A percentile compares a stretch with the other conserved stretches of the same genome.
Conservation (phyloP, 139 green algal species). For the Chlamydomonas eustigma region DNA sequence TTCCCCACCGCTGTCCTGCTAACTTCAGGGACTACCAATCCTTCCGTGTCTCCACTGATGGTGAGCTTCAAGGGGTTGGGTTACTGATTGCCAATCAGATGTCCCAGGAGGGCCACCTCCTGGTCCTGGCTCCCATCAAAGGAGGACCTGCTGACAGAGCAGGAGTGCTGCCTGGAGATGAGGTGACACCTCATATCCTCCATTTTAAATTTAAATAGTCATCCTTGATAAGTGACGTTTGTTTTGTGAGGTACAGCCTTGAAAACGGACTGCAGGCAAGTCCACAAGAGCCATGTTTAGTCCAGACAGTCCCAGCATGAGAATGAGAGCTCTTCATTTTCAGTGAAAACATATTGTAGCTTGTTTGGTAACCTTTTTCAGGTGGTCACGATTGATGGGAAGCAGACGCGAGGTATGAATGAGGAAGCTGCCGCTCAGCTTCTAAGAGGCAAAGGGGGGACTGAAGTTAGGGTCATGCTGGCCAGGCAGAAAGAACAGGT, state of each 20-base stretch:
- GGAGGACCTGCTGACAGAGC: slow-evolving; percentile 79
- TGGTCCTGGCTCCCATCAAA: slow-evolving; percentile 83
- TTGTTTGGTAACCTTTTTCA: too few species aligned
- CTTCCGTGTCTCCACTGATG: slow-evolving; percentile 78
- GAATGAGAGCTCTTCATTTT: too few species aligned
- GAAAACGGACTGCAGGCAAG: too few species aligned
- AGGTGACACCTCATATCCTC: too few species aligned
- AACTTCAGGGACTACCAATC: slow-evolving; percentile 68
- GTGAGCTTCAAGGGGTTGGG: slow-evolving; percentile 89
- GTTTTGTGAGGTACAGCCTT: too few species aligned
- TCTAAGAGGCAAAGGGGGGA: slow-evolving; percentile 73
- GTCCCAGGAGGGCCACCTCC: slow-evolving; percentile 39
- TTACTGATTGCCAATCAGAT: slow-evolving; percentile 81
- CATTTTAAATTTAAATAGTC: too few species aligned
- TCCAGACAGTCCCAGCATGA: too few species aligned
- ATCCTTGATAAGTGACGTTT: too few species aligned
- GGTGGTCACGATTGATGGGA: slow-evolving; percentile 20
- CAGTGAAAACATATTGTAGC: too few species aligned
- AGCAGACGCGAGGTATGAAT: slow-evolving; percentile 45
- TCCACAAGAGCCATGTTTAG: too few species aligned
- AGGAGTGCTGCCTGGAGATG: slow-evolving; percentile 79
- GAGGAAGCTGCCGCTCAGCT: slow-evolving; percentile 64
- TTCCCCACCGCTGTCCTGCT: background rate
- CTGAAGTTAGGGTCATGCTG: slow-evolving; percentile 51
- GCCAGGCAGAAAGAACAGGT: slow-evolving; percentile 56